A percentile compares a stretch with the other conserved stretches of the same genome.
Conservation (phyloP, 1,284 basidiomycete genomes). For the Wolfiporia cocos region DNA sequence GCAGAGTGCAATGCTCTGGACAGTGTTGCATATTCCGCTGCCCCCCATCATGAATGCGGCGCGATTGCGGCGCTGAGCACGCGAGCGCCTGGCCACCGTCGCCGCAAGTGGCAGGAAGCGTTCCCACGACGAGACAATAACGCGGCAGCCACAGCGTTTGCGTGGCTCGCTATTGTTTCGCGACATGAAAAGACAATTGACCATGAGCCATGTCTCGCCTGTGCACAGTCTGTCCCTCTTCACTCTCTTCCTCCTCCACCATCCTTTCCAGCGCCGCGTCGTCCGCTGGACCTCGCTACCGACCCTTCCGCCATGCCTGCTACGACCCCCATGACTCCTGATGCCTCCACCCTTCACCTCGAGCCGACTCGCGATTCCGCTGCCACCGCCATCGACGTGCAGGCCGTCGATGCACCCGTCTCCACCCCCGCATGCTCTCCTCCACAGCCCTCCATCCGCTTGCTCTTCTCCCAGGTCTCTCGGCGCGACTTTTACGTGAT, state of each 20-base stretch:
- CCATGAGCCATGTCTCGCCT: constrained; percentile 26
- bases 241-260: constrained; percentile 16
- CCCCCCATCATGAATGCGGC: no score
- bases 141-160: no score
- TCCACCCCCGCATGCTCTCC: constrained; percentile 24
- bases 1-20: no score
- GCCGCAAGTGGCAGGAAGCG: no score
- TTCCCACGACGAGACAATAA: no score
- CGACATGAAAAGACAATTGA: constrained; percentile 18
- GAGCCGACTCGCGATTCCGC: constrained; percentile 19
- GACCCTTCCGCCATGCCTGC: constrained; percentile 24
- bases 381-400: constrained; percentile 17
- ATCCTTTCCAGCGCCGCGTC: constrained; percentile 25
- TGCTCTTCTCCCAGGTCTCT: constrained; percentile 64
- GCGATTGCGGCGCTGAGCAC: no score
- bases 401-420: constrained; percentile 11
- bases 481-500: constrained; percentile 49
- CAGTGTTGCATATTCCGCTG: no score
- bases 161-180: constrained; percentile 8
- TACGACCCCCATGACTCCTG: constrained; percentile 22
- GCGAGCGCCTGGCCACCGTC: no score
- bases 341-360: constrained; percentile 21
- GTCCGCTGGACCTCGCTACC: constrained; percentile 28
- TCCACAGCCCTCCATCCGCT: constrained; percentile 43
- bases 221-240: constrained; percentile 14